Base-by-base conservation (phyloP, 805 yeast species). In the Blastobotrys peoriensis region DNA sequence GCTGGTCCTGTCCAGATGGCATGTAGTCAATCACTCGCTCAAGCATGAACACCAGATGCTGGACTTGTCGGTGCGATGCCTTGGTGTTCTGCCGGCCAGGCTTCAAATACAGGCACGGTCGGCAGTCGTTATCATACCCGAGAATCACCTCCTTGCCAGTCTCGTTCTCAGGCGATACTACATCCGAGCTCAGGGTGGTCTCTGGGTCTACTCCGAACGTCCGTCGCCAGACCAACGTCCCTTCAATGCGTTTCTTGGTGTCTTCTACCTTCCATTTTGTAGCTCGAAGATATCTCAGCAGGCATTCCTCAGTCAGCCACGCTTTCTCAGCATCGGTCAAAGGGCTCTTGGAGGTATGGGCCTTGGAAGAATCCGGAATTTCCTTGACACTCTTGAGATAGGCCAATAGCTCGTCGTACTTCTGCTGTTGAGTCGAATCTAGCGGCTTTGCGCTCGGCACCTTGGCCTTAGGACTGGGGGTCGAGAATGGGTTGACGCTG, bases 1-100 rank as follows among this genome's bases (percentile, higher is more conserved):
- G 69, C 9, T 94, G 83, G 60, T 91, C 98, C 66, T 93, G 98
- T 18, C 98, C 98, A 0, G 87, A 74, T 1, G 97, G 96, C 97
- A 93, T 91, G 64, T 77, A 86, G 63, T 88, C 94, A 46, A 91
- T 89, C 36, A 85, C 95, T 47, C 89, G 74, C 65, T 93, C 99
- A 43, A 93, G 72, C 88, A 83, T 83, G 68, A 73, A 91, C 4
- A 93, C 98, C 61, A 93, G 70, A 62, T 88, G 96, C 65, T 93
- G 95, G n/a, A 93, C 96, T 61, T 93, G 99, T 55, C 91, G 76
- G 50, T 79, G 83, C 1, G 93, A 78, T 2, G 93, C 79, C 59
- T 86, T 86, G 13, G 99, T 93, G 67, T 93, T 93, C 66, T 93
- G 98, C 61, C 95, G 77, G 10, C 98, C 98, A 0, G 96, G 95